phyloP scores from a whole-genome alignment of 129 eudicot genomes.

The Solidago caesia region DNA sequence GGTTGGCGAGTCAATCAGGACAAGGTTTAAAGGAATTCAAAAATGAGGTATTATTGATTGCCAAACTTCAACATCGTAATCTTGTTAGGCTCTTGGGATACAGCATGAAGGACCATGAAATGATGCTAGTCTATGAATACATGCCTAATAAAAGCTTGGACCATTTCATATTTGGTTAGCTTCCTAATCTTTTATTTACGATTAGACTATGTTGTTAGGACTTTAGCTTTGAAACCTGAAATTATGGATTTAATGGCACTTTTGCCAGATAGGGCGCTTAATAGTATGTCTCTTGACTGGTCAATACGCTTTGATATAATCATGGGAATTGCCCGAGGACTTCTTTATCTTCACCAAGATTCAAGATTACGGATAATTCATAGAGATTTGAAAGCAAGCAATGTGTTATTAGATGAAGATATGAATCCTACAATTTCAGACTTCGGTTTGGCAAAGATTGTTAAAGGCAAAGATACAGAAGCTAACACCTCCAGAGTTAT shows the following conservation, averaged over 20 bases:
- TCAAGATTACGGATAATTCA: slow-evolving; percentile 40
- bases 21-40: slow-evolving; percentile 53
- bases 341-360: slow-evolving; percentile 51
- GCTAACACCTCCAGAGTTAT: slow-evolving; percentile 32
- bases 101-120: slow-evolving; percentile 43
- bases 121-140: slow-evolving; percentile 51
- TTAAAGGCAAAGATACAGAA: slow-evolving; percentile 35
- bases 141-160: slow-evolving; percentile 66
- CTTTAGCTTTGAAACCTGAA: not conserved
- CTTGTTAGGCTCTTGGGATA: slow-evolving; percentile 54
- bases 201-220: not conserved
- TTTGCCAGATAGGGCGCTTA: slow-evolving; percentile 31
- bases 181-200: slow-evolving; percentile 1
- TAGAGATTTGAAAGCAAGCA: slow-evolving; percentile 43
- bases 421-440: slow-evolving; percentile 45
- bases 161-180: slow-evolving; percentile 49
- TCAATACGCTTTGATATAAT: slow-evolving; percentile 40
- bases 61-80: slow-evolving; percentile 58
- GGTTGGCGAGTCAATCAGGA: slow-evolving; percentile 41
- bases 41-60: slow-evolving; percentile 46
- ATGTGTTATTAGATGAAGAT: slow-evolving; percentile 37
- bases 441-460: slow-evolving; percentile 43
- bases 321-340: slow-evolving; percentile 42
- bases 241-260: slow-evolving; percentile 16
- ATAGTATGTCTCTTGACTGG: slow-evolving; percentile 37